Evolutionary conservation across 305 asterid species (phyloP).

Genomic region (Nicotiana rustica): DNA sequence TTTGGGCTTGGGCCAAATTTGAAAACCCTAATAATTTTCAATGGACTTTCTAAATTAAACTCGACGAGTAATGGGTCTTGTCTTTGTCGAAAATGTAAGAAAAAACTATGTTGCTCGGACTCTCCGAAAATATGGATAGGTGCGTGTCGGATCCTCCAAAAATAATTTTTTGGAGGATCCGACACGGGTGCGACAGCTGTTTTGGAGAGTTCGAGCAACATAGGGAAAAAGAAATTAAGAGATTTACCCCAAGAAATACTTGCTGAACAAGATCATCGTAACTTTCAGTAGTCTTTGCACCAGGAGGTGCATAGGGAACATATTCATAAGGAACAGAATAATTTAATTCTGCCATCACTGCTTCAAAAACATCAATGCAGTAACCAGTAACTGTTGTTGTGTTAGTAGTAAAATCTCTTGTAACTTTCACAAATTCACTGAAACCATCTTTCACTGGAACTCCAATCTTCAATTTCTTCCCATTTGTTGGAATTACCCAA

Average conservation of each 20-base stretch:
- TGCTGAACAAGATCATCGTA: conserved; percentile 58
- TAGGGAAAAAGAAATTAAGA: neutral
- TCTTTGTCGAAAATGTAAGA: neutral
- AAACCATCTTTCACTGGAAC: conserved; percentile 58
- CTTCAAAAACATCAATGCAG: conserved; percentile 61
- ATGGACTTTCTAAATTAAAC: no score
- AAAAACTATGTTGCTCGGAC: no score
- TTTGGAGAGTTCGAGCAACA: no score
- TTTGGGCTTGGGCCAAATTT: no score
- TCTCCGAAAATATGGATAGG: no score
- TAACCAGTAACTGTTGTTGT: conserved; percentile 52
- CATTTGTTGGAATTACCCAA: conserved; percentile 66
- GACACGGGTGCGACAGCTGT: no score
- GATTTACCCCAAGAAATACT: conserved; percentile 63
- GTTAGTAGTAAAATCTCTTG: conserved; percentile 38
- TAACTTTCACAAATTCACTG: conserved; percentile 54
- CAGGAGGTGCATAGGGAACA: conserved; percentile 52
- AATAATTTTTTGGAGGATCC: no score
- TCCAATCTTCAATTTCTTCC: conserved; percentile 56
- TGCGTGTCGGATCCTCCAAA: no score
- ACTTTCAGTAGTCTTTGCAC: conserved; percentile 44
- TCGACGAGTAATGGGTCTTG: no score
- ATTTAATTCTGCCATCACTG: conserved; percentile 57
- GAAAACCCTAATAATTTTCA: no score
- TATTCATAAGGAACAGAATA: conserved; percentile 58